These are phyloP conservation scores for Chenopodium suecicum DNA, from an alignment of 148 eudicot genomes.

Conservation along the genomic window DNA sequence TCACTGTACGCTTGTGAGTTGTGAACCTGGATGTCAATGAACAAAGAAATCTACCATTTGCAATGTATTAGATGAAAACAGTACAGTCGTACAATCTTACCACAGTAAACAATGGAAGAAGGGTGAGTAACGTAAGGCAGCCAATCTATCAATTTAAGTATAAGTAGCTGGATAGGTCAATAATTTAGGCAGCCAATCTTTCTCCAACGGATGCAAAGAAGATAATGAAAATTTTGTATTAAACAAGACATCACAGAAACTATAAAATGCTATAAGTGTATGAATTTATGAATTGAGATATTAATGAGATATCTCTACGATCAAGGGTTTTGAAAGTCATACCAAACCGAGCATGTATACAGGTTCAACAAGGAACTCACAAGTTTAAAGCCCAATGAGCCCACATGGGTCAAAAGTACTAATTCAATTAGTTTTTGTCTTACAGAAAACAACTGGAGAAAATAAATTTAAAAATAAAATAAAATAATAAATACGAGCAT, in stretches of 20 bases:
- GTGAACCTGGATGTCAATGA: background rate
- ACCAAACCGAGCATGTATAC: background rate
- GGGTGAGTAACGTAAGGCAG: background rate
- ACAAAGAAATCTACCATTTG: background rate
- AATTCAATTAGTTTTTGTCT: background rate
- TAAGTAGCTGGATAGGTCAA: background rate
- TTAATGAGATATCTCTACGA: background rate
- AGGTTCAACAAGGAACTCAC: background rate
- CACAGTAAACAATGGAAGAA: background rate
- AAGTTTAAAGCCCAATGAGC: background rate
- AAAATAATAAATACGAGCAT: background rate
- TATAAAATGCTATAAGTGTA: too few species aligned
- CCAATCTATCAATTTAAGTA: background rate
- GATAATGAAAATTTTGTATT: background rate
- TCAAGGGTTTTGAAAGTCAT: background rate
- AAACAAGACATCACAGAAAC: too few species aligned
- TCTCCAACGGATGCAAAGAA: background rate
- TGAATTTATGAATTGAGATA: too few species aligned
- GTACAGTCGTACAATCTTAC: background rate
- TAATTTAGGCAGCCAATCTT: background rate
- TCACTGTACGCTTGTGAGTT: background rate
- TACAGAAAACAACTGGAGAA: too few species aligned
- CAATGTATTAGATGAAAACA: background rate
- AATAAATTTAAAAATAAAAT: too few species aligned
- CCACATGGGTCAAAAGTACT: background rate